Base-by-base conservation (phyloP, 768 basidiomycete genomes). In the Lactarius hatsudake region DNA sequence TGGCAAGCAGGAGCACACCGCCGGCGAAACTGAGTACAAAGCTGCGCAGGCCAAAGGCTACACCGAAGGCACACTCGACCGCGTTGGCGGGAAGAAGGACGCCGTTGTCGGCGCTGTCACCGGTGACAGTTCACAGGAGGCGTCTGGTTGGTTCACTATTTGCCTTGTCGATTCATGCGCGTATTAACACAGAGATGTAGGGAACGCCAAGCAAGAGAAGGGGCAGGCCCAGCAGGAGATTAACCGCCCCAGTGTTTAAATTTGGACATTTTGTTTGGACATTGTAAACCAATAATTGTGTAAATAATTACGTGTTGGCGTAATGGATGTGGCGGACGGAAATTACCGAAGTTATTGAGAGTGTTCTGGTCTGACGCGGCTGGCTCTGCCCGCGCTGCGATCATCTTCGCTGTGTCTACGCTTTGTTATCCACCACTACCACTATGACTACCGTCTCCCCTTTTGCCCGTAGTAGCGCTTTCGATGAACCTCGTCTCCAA, bases 121-220 rank as follows among this genome's bases (percentile, higher is more conserved):
- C n/a, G 86, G 85, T 32, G 87, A 87, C 74, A 79, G 80, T 70
- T 48, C 75, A n/a, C 83, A 85, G 72, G 79, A 87, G 74, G 63
- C 69, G 20, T n/a, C 78, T 20, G 85, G 86, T 84, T 66, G 59
- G 78, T 69, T 40, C 59, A 58, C 23, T 7, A 23, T 36, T n/a
- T 23, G 0, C 1, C 3, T 53, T 6, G n/a, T 28, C 28, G 0
- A 12, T 2, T 17, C 1, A 7, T 36, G 30, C 17, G 20, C 36
- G 26, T 32, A 3, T 28, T 61, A 10, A 68, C 42, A 68, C 34
- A 26, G 26, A 3, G 4, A 28, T 13, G 23, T 42, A 87, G 87
- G 87, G 1, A 86, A 87, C 63, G 62, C 76, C 20, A 78, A 75
- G 59, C 79, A 84, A 0, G 84, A 87, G 57, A 86, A 87, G 68